Evolutionary conservation across 345 rosid genomes (phyloP).

Genomic region (Citrus sp.): DNA sequence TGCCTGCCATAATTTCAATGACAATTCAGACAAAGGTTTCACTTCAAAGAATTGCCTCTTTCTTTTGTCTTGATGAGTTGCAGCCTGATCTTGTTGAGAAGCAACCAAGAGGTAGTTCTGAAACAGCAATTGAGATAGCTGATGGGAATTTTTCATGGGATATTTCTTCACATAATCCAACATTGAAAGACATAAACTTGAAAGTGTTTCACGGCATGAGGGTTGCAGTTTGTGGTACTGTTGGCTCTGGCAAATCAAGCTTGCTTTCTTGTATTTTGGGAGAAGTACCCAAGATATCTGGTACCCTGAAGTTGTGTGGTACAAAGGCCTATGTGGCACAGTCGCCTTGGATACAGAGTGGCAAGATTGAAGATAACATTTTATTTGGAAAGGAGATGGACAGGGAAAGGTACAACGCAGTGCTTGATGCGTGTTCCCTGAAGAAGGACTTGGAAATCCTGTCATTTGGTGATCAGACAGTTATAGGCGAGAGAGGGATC

Average conservation of each 20-base stretch:
- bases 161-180: conserved; percentile 34
- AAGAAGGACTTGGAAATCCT: conserved; percentile 69
- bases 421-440: conserved; percentile 71
- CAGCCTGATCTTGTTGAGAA: conserved; percentile 45
- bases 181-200: conserved; percentile 50
- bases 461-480: conserved; percentile 73
- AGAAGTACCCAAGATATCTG: conserved; percentile 66
- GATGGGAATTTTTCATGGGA: conserved; percentile 66
- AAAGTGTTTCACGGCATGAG: conserved; percentile 54
- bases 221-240: conserved; percentile 77
- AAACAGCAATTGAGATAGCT: conserved; percentile 41
- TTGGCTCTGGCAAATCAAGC: conserved; percentile 83
- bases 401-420: conserved; percentile 48
- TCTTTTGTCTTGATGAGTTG: conserved; percentile 53
- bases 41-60: conserved; percentile 60
- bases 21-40: conserved; percentile 66
- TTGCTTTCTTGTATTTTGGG: conserved; percentile 68
- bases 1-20: conserved; percentile 62
- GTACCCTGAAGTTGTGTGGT: conserved; percentile 59
- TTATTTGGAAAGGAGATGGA: conserved; percentile 79
- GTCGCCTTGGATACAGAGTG: conserved; percentile 89
- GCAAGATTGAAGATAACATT: conserved; percentile 78
- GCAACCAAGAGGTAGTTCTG: conserved; percentile 44
- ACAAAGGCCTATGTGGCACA: conserved; percentile 77
- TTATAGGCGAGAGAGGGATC: conserved; percentile 86